Conservation (phyloP, 2,329 filamentous ascomycete species). For the Hypoxylon rubiginosum region DNA sequence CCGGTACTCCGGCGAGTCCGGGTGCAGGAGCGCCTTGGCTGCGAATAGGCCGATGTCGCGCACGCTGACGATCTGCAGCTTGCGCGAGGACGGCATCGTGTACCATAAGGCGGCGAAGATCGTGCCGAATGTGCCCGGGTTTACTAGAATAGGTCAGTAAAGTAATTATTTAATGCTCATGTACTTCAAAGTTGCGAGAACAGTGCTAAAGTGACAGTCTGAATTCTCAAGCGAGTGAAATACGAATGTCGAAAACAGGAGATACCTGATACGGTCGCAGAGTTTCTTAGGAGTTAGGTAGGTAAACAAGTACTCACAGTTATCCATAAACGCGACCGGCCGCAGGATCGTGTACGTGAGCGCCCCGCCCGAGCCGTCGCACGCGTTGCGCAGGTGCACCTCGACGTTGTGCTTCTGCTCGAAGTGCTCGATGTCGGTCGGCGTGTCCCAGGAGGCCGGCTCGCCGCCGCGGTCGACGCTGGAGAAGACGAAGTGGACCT, state of each 20-base stretch:
- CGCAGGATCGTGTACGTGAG: slow-evolving; percentile 57
- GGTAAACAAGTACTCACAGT: slow-evolving; percentile 35
- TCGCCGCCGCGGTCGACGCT: slow-evolving; percentile 75
- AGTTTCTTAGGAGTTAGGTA: background rate
- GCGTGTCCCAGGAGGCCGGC: slow-evolving; percentile 60
- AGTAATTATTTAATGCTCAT: too few relatives aligned
- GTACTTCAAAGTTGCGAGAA: too few relatives aligned
- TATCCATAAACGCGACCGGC: slow-evolving; percentile 59
- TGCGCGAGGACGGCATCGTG: slow-evolving; percentile 46
- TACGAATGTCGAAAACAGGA: too few relatives aligned
- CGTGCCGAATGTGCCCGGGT: slow-evolving; percentile 50
- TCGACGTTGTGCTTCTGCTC: slow-evolving; percentile 71
- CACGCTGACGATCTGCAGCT: slow-evolving; percentile 56
- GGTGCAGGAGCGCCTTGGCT: slow-evolving; percentile 50
- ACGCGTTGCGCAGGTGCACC: slow-evolving; percentile 61
- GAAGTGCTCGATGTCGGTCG: slow-evolving; percentile 70
- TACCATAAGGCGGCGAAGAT: slow-evolving; percentile 53
- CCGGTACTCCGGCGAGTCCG: slow-evolving; percentile 42
- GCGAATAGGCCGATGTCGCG: slow-evolving; percentile 57
- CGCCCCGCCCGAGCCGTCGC: slow-evolving; percentile 51
- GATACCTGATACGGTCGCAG: background rate
- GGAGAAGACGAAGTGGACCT: slow-evolving; percentile 72
- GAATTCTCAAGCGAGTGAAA: background rate
- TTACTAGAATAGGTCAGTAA: slow-evolving; percentile 39
- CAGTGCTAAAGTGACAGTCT: too few relatives aligned